A percentile compares a stretch with the other conserved stretches of the same genome.
phyloP scores from a whole-genome alignment of 495 filamentous ascomycete genomes.

The Hyaloscypha bicolor region DNA sequence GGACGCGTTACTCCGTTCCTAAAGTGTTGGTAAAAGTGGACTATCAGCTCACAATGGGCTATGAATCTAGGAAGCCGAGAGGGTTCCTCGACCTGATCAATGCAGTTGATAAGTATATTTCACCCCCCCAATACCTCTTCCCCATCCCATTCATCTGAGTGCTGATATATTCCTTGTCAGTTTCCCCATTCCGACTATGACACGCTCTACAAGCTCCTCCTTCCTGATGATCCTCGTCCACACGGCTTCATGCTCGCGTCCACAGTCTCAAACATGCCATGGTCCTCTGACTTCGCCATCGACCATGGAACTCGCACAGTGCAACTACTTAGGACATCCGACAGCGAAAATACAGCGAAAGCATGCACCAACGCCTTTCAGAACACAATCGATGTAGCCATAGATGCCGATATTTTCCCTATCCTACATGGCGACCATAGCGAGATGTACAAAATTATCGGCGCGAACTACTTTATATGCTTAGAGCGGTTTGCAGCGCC shows the following conservation, averaged over 20 bases:
- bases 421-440: conserved; percentile 42
- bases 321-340: conserved; percentile 27
- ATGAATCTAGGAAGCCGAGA: neutral
- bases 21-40: too few species aligned
- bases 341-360: conserved; percentile 13
- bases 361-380: conserved; percentile 37
- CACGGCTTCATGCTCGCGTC: conserved; percentile 46
- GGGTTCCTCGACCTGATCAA: neutral
- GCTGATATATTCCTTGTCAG: neutral
- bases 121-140: neutral
- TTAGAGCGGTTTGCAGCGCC: conserved; percentile 49
- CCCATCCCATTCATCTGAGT: neutral
- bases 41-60: too few species aligned
- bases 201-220: conserved; percentile 35
- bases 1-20: too few species aligned
- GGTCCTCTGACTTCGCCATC: conserved; percentile 41
- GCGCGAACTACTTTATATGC: conserved; percentile 39
- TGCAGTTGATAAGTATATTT: neutral
- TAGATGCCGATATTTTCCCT: conserved; percentile 40
- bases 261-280: conserved; percentile 45
- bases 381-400: conserved; percentile 38
- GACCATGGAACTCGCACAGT: conserved; percentile 36
- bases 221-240: conserved; percentile 37
- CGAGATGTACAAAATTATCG: conserved; percentile 48
- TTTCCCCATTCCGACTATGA: neutral